Conservation (phyloP, 2,329 filamentous ascomycete genomes). For the Fusarium denticulatum region DNA sequence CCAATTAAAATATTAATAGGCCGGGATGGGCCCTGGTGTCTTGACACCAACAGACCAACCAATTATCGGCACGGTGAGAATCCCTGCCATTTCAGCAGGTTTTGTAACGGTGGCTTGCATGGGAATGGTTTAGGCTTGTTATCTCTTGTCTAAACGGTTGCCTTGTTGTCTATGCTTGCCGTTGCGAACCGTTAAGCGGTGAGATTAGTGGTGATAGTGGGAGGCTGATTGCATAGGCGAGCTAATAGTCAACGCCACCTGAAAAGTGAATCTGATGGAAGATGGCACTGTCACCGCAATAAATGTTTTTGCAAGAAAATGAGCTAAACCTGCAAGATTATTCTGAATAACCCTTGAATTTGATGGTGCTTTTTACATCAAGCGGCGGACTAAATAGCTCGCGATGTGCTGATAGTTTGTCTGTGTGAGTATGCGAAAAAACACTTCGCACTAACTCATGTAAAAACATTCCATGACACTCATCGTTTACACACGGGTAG, state of each 20-base stretch:
- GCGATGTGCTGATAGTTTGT: neutral
- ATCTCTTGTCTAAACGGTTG: neutral
- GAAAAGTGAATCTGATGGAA: neutral
- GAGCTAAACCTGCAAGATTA: neutral
- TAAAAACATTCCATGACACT: fast-evolving
- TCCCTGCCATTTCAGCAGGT: neutral
- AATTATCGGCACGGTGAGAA: neutral
- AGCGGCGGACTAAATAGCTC: neutral
- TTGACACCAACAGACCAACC: neutral
- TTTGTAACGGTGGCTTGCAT: neutral
- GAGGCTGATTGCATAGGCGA: neutral
- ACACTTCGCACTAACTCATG: neutral
- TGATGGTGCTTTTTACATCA: too few species aligned
- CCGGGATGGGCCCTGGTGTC: neutral
- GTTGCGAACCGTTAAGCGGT: neutral
- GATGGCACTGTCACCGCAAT: fast-evolving
- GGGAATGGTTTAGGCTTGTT: neutral
- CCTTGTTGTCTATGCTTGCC: neutral
- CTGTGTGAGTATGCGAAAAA: fast-evolving
- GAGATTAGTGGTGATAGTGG: neutral
- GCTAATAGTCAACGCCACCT: neutral
- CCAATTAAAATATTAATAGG: neutral
- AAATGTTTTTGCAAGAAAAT: fast-evolving
- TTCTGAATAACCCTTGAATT: too few species aligned
- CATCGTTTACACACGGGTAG: neutral